A percentile compares a stretch with the other conserved stretches of the same genome.
phyloP scores from a whole-genome alignment of 2,329 filamentous ascomycete species.

The Clonostachys rosea region DNA sequence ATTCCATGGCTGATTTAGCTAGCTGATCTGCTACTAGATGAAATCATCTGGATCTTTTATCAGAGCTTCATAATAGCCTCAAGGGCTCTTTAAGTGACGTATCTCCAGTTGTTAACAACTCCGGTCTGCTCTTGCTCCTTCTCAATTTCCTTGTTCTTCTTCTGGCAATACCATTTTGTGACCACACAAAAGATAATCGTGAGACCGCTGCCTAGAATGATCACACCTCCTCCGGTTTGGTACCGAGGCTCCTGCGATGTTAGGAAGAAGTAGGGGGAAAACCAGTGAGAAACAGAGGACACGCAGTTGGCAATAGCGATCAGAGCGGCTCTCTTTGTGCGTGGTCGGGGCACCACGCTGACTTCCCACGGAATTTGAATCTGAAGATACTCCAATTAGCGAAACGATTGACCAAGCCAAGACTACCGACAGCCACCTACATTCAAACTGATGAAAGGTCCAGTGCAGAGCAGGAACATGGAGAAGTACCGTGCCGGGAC shows the following conservation, averaged over 20 bases:
- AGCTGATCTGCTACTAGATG: too few species aligned
- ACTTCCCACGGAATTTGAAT: conserved; percentile 35
- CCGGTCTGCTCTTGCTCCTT: neutral
- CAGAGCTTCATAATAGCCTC: too few species aligned
- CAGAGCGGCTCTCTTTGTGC: conserved; percentile 31
- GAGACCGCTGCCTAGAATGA: conserved; percentile 16
- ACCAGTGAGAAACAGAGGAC: conserved; percentile 32
- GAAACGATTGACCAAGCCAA: conserved; percentile 12
- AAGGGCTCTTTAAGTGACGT: neutral
- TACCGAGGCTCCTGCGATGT: conserved; percentile 20
- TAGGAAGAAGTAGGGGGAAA: conserved; percentile 30
- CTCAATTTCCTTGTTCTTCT: conserved; percentile 15
- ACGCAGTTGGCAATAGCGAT: conserved; percentile 35
- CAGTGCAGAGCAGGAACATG: conserved; percentile 30
- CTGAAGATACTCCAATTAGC: conserved; percentile 13
- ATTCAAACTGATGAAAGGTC: conserved; percentile 30
- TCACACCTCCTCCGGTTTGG: conserved; percentile 17
- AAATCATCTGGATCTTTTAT: too few species aligned
- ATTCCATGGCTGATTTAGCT: too few species aligned
- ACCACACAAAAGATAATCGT: conserved; percentile 4
- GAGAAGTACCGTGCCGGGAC: conserved; percentile 33
- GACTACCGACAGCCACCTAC: conserved; percentile 4
- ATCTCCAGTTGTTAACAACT: neutral
- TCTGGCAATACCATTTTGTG: conserved; percentile 12
- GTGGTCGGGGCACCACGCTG: conserved; percentile 29